phyloP scores from a whole-genome alignment of 768 basidiomycete genomes.

The Lactarius evosmus region DNA sequence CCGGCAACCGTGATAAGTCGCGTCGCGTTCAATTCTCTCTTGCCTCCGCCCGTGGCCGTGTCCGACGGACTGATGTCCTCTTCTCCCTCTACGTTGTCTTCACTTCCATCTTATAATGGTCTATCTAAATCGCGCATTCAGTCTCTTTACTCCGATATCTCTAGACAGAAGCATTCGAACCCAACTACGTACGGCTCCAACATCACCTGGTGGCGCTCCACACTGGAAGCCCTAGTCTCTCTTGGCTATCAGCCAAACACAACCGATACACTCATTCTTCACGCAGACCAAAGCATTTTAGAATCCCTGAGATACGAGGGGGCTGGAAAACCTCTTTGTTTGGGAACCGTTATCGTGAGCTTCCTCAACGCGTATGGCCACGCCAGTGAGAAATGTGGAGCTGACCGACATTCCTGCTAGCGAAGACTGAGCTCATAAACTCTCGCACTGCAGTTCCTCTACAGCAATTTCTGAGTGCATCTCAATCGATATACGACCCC shows the following conservation, averaged over 20 bases:
- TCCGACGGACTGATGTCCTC: neutral
- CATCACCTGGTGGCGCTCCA: conserved; percentile 82
- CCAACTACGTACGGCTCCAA: conserved; percentile 78
- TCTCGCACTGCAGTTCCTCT: conserved; percentile 46
- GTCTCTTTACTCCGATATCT: conserved; percentile 85
- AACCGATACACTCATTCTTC: conserved; percentile 56
- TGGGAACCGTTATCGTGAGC: conserved; percentile 74
- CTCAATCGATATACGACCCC: conserved; percentile 62
- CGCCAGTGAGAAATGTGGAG: neutral
- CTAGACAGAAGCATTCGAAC: conserved; percentile 79
- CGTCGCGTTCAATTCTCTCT: neutral
- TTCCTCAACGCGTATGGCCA: neutral
- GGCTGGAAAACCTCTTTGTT: conserved; percentile 70
- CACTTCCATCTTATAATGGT: conserved; percentile 46
- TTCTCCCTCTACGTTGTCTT: conserved; percentile 23
- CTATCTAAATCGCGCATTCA: conserved; percentile 57
- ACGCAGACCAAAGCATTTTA: conserved; percentile 48
- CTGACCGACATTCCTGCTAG: conserved; percentile 43
- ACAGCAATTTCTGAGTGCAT: conserved; percentile 52
- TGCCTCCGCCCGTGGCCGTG: neutral
- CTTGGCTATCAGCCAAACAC: conserved; percentile 49
- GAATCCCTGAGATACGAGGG: conserved; percentile 63
- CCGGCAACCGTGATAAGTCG: neutral
- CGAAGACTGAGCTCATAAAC: conserved; percentile 63
- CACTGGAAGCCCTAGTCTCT: conserved; percentile 58